Base-by-base conservation (phyloP, 257 asterid genomes). In the Anisodus tanguticus region DNA sequence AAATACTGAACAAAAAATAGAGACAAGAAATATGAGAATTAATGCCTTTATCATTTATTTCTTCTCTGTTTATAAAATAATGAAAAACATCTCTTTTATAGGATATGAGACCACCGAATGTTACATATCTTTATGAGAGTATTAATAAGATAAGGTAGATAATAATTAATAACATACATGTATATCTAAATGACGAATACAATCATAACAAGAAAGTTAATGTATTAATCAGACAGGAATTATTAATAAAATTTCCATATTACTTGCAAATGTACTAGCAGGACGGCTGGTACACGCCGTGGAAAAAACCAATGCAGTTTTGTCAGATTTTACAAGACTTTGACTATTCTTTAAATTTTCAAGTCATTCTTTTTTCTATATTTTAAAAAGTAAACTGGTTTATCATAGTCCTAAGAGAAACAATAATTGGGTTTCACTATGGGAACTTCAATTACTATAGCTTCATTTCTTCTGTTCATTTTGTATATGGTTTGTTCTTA, bases 381-480 rank as follows among this genome's bases (percentile, higher is more conserved):
- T 17, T 6, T 22, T 22, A 22, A 3, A 17, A 19, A 12, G 12
- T 47, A 4, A 53, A 76, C 64, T 22, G 22, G 82, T 53, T 13
- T 35, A 77, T 51, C 63, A 26, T 16, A 12, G 47, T 77, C 53
- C 19, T 7, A 76, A 26, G 22, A 76, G 81, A 6, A 51, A 51
- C 45, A 43, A 51, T 51, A 76, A 0, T 77, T 41, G 84, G 80
- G 58, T 64, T 66, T 76, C 76, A 85, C 82, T 68, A 91, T 89
- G 93, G 85, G 79, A 85, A 86, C 31, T 54, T 82, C 71, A 26
- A 55, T 39, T 63, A 83, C 31, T 6, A 12, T 83, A 26, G 47
- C 88, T 71, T 80, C 90, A 57, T 86, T 85, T 41, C 62, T 90
- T 22, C 59, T 91, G 10, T 88, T 88, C 87, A 60, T 85, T 87